These are phyloP conservation scores for Pythium aristosporum DNA, from an alignment of 352 stramenopile species.

Conservation along the genomic window DNA sequence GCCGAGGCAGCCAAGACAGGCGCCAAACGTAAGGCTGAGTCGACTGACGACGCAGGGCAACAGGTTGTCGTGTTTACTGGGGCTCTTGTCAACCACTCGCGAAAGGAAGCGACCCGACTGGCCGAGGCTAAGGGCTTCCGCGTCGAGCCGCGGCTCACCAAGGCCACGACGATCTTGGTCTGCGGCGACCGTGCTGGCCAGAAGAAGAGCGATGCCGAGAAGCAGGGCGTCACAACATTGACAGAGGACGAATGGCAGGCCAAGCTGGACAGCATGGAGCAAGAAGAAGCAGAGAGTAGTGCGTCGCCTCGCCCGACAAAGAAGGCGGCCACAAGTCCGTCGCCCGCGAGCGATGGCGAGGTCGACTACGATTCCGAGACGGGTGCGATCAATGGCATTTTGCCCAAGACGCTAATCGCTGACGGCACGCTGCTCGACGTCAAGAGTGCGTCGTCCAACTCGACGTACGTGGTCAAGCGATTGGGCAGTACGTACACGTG, in stretches of 20 bases:
- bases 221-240: constrained; percentile 28
- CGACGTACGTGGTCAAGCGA: constrained; percentile 57
- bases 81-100: constrained; percentile 27
- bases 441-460: constrained; percentile 47
- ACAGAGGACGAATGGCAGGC: constrained; percentile 38
- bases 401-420: constrained; percentile 35
- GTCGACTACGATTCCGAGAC: constrained; percentile 44
- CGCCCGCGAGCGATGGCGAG: background rate
- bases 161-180: constrained; percentile 34
- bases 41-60: background rate
- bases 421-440: constrained; percentile 48
- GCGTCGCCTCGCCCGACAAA: constrained; percentile 6
- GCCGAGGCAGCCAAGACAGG: background rate
- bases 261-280: constrained; percentile 17
- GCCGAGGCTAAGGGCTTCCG: constrained; percentile 31
- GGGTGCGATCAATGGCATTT: constrained; percentile 40
- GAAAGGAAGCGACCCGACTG: constrained; percentile 29
- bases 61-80: constrained; percentile 33
- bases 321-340: constrained; percentile 2
- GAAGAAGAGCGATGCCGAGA: constrained; percentile 36
- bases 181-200: constrained; percentile 31
- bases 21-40: constrained; percentile 26
- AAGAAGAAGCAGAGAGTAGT: constrained; percentile 4
- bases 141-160: constrained; percentile 30
- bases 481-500: constrained; percentile 54